Evolutionary conservation across 2,329 filamentous ascomycete species (phyloP), one percentile per base, ranked within the genome.

Genomic region (Stromatinia cepivora): DNA sequence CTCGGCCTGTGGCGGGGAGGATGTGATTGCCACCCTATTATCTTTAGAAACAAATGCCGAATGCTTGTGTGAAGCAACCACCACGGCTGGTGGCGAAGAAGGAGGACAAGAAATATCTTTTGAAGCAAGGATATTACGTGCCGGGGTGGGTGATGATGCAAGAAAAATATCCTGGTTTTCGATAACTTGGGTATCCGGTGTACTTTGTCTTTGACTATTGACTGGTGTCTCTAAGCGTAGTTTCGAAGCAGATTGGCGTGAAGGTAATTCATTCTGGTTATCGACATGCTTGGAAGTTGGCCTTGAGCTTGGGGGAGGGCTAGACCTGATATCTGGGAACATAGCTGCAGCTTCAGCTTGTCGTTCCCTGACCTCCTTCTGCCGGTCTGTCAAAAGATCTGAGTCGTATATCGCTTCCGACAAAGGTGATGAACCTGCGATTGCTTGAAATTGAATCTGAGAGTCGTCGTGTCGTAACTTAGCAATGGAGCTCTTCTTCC

Each of bases 391-490:
- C 62, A 97, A 81, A 25, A 89, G 80, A 74, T 95, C 92, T 0
- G 91, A 92, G 69, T 92, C 89, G 3, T 84, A 76, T 0, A 79
- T 80, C 20, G 81, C 79, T 6, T 83, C 80, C 4, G 84, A 78
- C 2, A 80, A 81, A 0, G 84, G 82, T 0, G 89, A 87, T 17
- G 88, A 87, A 42, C 86, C 85, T 56, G 94, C 85, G 59, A 94
- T 90, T 0, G 87, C 81, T 3, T 90, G 87, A 75, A 95, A 95
- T 56, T 92, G 85, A 36, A 96, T 85, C 76, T 96, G 93, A 0
- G 92, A 96, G 79, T 96, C 86, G 71, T 97, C 87, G 74, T 97
- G 93, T 46, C 91, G 87, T 39, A 89, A 82, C 70, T 86, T 86
- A 25, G 85, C 82, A 59, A 84, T 86, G 20, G 69, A 77, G 71